A percentile compares a stretch with the other conserved stretches of the same genome.
Conservation (phyloP, 2,329 filamentous ascomycete genomes). For the Colletotrichum cuscutae region DNA sequence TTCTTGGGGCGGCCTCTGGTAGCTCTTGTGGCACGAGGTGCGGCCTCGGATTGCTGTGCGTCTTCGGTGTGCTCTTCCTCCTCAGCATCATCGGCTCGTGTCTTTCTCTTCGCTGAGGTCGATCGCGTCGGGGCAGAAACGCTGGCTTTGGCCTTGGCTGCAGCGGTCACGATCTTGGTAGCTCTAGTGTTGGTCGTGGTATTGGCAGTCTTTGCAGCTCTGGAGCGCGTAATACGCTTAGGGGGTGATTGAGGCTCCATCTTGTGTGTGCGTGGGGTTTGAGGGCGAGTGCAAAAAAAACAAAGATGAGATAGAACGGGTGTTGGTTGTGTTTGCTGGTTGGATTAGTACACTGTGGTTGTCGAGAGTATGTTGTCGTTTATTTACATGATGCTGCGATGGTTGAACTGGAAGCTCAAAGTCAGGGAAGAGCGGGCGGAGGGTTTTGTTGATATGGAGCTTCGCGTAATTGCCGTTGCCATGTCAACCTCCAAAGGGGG, state of each 20-base stretch:
- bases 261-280: not conserved
- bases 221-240: slow-evolving; percentile 67
- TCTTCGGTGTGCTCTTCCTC: slow-evolving; percentile 55
- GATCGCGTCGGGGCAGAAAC: slow-evolving; percentile 41
- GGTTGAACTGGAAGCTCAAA: slow-evolving; percentile 10
- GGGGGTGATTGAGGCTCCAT: slow-evolving; percentile 68
- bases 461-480: slow-evolving; percentile 33
- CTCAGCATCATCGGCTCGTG: slow-evolving; percentile 62
- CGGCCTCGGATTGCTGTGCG: slow-evolving; percentile 41
- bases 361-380: slow-evolving; percentile 5
- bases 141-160: slow-evolving; percentile 57
- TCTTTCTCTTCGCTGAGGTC: slow-evolving; percentile 61
- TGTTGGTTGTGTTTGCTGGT: slow-evolving; percentile 3
- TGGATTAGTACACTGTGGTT: slow-evolving; percentile 23
- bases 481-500: slow-evolving; percentile 8
- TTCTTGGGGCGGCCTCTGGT: slow-evolving; percentile 61
- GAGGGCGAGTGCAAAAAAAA: not conserved
- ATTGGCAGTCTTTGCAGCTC: slow-evolving; percentile 54
- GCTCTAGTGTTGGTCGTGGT: slow-evolving; percentile 47
- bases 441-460: slow-evolving; percentile 36
- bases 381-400: slow-evolving; percentile 30
- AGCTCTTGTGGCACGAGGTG: slow-evolving; percentile 47
- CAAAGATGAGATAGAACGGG: slow-evolving; percentile 20
- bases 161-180: slow-evolving; percentile 59
- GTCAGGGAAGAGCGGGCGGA: slow-evolving; percentile 24